Evolutionary conservation across 306 rosid genomes (phyloP).

Genomic region (Citrullus mucosospermus): DNA sequence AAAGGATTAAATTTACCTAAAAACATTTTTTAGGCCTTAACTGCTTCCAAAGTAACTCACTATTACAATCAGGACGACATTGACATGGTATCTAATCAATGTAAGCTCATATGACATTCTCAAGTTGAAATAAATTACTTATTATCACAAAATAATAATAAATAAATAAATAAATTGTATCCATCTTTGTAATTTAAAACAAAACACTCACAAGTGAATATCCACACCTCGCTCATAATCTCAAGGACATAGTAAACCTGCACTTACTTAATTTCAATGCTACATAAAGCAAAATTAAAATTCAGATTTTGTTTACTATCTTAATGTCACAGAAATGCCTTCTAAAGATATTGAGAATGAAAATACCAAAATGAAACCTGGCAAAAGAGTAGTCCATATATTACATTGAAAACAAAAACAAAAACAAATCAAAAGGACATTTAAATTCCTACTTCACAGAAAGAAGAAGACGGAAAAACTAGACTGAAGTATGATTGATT

Average conservation of each 20-base stretch:
- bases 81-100: no score
- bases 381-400: neutral
- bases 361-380: neutral
- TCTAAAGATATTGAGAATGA: neutral
- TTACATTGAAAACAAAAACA: neutral
- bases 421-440: neutral
- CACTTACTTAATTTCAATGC: neutral
- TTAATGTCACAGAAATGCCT: neutral
- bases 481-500: no score
- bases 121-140: no score
- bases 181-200: neutral
- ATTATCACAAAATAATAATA: no score
- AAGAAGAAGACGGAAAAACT: no score
- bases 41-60: no score
- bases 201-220: neutral
- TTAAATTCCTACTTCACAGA: neutral
- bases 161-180: no score
- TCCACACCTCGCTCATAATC: neutral
- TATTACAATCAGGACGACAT: no score
- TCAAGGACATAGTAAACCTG: neutral
- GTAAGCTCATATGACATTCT: no score
- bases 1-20: no score
- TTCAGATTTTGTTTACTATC: neutral
- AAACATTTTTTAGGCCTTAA: no score
- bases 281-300: neutral